These are phyloP conservation scores for Rhynchospora breviuscula DNA, from an alignment of 176 grass and related monocot species.

Conservation along the genomic window DNA sequence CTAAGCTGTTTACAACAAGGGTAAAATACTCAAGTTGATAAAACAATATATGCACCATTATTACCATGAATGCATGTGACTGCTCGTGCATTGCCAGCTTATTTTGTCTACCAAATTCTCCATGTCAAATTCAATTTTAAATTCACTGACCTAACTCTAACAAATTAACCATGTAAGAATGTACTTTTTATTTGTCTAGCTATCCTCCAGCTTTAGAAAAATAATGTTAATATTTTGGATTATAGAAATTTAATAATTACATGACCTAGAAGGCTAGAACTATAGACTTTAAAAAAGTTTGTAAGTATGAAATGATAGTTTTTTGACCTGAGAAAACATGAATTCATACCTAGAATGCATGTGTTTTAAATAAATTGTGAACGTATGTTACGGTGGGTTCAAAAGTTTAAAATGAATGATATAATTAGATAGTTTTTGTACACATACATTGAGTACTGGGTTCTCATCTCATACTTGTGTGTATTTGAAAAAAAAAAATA, in stretches of 20 bases:
- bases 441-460: no score
- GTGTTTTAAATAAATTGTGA: background rate
- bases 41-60: constrained; percentile 12
- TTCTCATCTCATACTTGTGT: no score
- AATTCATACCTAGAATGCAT: background rate
- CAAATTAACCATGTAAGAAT: background rate
- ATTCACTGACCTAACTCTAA: background rate
- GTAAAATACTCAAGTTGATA: constrained; percentile 16
- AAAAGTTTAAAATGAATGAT: background rate
- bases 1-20: background rate
- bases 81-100: constrained; percentile 5
- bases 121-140: background rate
- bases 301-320: background rate
- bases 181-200: background rate
- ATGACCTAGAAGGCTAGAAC: no score
- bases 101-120: constrained; percentile 10
- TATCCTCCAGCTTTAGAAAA: background rate
- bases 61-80: constrained; percentile 12
- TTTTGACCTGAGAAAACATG: no score
- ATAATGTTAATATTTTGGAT: background rate
- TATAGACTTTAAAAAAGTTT: background rate
- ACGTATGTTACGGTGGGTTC: no score
- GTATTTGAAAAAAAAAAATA: no score
- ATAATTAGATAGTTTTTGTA: no score
- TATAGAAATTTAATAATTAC: background rate